Percentiles rank a stretch among this genome's conserved stretches.
These are phyloP conservation scores for Draba incana DNA, from an alignment of 345 rosid species.

Conservation along the genomic window DNA sequence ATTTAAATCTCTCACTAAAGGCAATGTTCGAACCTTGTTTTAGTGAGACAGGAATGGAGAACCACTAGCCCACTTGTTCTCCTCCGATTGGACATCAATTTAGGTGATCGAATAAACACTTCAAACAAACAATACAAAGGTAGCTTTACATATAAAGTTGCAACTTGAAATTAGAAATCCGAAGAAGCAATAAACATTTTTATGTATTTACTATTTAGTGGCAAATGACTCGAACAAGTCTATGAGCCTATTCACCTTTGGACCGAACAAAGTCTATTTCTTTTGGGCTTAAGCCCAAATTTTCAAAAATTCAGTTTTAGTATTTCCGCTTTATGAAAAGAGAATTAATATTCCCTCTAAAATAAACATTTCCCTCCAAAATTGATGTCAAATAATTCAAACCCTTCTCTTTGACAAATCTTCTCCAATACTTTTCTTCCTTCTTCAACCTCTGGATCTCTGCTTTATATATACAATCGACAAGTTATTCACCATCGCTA, in stretches of 20 bases:
- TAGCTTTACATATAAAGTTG: neutral
- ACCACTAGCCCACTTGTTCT: no score
- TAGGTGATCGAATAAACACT: neutral
- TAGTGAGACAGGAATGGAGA: no score
- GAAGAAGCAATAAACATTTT: slow-evolving; percentile 4
- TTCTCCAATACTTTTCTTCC: slow-evolving; percentile 36
- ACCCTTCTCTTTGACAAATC: slow-evolving; percentile 39
- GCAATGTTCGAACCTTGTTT: no score
- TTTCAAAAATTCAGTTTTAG: neutral
- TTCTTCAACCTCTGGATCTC: slow-evolving; percentile 32
- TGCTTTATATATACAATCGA: slow-evolving; percentile 11
- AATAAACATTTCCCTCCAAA: slow-evolving; percentile 38
- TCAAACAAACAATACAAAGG: neutral
- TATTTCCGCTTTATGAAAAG: slow-evolving; percentile 16
- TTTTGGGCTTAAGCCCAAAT: slow-evolving; percentile 32
- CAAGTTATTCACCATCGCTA: neutral
- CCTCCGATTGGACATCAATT: neutral
- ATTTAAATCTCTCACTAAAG: no score
- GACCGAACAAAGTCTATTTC: neutral
- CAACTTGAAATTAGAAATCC: neutral
- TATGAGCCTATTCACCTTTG: neutral
- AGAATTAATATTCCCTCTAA: slow-evolving; percentile 4
- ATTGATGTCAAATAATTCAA: neutral
- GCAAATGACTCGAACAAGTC: neutral
- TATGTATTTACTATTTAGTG: neutral